Base-by-base conservation (phyloP, 306 rosid genomes). In the Trifolium dubium region DNA sequence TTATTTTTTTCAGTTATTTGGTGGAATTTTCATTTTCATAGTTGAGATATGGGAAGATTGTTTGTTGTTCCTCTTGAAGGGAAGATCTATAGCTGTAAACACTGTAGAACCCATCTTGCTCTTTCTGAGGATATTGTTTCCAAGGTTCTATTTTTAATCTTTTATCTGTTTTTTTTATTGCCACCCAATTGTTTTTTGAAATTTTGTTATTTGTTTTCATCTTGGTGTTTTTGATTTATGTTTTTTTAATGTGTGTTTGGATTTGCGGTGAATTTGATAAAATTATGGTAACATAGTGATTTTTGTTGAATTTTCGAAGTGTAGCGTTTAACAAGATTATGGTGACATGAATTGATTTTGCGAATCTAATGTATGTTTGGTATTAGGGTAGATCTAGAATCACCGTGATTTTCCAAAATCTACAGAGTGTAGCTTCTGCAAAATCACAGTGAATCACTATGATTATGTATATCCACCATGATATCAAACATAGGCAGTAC, bases 81-180 rank as follows among this genome's bases (percentile, higher is more conserved):
- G 71, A 82, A 30, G 88, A 73, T 92, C 88, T 92, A 92, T 67
- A 88, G 92, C 85, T 92, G 97, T 83, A 88, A 82, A 78, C 90
- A 89, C 89, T 92, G 97, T 81, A 82, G 87, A 41, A 92, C 96
- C 76, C 96, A 86, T 80, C 88, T 92, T 4, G 97, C 96, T 65
- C 88, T 88, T 55, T 81, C 8, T 67, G 82, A 89, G 40, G 93
- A 92, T 78, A 76, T 92, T 81, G 92, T 86, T 59, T 92, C 96
- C 49, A 92, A 86, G 96, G 97, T 92, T 83, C 67, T 35, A 44
- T 50, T 72, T 86, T 86, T 83, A 7, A 49, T 73, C 64, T 19
- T 2, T 78, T 64, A 2, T 60, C 39, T 43, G 37, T 6, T 17
- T 44, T 39, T 5, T 78, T 64, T 59, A 5, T 79, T n/a, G 66